phyloP scores from a whole-genome alignment of 257 asterid species.

The Capsicum rhomboideum region DNA sequence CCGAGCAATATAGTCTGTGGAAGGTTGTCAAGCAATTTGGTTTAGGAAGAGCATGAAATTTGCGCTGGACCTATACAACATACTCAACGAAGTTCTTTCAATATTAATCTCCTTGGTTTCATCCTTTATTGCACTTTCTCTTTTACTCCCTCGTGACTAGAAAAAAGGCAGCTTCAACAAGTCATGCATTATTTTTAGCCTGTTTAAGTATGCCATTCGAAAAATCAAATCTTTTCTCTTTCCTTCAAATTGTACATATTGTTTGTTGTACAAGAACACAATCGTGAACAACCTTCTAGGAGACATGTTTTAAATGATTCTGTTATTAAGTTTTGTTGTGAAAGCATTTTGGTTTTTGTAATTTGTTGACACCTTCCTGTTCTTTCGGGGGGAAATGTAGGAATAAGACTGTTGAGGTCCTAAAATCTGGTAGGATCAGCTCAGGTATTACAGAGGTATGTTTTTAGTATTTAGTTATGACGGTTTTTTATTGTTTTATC shows the following conservation, averaged over 20 bases:
- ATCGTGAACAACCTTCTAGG: not conserved
- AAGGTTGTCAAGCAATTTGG: not conserved
- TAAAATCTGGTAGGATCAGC: conserved; percentile 54
- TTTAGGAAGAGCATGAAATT: not conserved
- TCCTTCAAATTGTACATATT: not conserved
- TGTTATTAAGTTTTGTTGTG: not conserved
- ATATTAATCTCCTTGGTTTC: not conserved
- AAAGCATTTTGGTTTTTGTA: not conserved
- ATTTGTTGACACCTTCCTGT: not conserved
- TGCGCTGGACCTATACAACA: not conserved
- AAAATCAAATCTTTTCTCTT: not conserved
- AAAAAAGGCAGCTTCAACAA: not conserved
- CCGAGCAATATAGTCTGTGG: too few relatives aligned
- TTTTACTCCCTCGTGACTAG: not conserved
- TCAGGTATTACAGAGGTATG: conserved; percentile 72
- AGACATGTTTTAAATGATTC: not conserved
- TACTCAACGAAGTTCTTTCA: not conserved
- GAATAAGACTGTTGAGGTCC: conserved; percentile 44
- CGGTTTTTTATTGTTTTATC: not conserved
- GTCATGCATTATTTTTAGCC: not conserved
- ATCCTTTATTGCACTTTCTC: not conserved
- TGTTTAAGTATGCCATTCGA: not conserved
- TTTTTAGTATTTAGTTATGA: not conserved
- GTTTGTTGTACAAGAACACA: not conserved
- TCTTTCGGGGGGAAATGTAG: conserved; percentile 12